phyloP scores from a whole-genome alignment of 2,329 filamentous ascomycete species.

The Nemania sp. region DNA sequence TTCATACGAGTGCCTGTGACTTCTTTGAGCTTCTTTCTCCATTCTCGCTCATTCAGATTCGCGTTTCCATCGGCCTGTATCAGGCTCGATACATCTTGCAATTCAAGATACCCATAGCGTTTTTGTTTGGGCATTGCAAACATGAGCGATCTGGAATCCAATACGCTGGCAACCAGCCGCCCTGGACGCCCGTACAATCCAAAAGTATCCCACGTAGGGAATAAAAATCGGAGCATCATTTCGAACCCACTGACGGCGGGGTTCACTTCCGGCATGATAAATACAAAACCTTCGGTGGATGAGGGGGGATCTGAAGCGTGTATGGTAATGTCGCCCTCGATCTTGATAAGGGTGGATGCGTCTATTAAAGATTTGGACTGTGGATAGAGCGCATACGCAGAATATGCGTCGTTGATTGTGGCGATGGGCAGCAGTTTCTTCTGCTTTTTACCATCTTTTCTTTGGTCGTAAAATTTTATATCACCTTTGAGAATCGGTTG shows the following conservation, averaged over 20 bases:
- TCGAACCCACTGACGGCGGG: conserved; percentile 94
- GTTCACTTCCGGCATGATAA: conserved; percentile 94
- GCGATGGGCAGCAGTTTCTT: conserved; percentile 92
- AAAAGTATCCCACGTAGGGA: conserved; percentile 93
- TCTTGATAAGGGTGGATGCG: conserved; percentile 88
- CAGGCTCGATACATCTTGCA: conserved; percentile 78
- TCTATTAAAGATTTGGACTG: conserved; percentile 93
- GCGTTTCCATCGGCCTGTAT: conserved; percentile 78
- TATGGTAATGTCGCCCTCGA: conserved; percentile 88
- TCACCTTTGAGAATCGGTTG: conserved; percentile 75
- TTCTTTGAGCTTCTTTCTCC: conserved; percentile 88
- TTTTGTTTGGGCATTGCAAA: conserved; percentile 93
- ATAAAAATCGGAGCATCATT: conserved; percentile 89
- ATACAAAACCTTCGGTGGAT: conserved; percentile 89
- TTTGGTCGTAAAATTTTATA: conserved; percentile 92
- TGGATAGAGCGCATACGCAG: conserved; percentile 93
- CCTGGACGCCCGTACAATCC: conserved; percentile 86
- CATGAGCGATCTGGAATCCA: conserved; percentile 90
- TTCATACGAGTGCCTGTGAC: conserved; percentile 80
- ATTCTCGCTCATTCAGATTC: conserved; percentile 82
- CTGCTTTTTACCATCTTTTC: conserved; percentile 74
- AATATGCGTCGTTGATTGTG: conserved; percentile 86
- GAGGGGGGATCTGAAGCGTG: conserved; percentile 78
- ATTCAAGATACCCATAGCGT: conserved; percentile 87
- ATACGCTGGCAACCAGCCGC: conserved; percentile 81